A percentile compares a stretch with the other conserved stretches of the same genome.
Evolutionary conservation across 306 rosid genomes (phyloP).

Genomic region (Ochetophila trinervis): DNA sequence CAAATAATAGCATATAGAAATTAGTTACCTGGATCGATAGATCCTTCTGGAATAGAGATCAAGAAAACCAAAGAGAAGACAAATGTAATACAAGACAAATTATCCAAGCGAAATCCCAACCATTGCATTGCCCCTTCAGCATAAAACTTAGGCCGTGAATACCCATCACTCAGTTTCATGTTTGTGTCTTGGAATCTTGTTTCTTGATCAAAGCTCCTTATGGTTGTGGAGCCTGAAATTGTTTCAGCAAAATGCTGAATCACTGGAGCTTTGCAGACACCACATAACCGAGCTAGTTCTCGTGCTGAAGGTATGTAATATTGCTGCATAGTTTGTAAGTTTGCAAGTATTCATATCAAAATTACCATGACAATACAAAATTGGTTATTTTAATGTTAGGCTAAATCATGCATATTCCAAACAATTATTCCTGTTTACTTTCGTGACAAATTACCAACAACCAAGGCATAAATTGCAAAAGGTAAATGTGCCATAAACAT

Average conservation of each 20-base stretch:
- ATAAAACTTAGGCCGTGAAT: constrained; percentile 49
- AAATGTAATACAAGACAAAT: constrained; percentile 53
- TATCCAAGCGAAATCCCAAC: constrained; percentile 55
- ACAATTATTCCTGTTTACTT: too few relatives aligned
- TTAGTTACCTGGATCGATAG: constrained; percentile 49
- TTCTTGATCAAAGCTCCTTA: constrained; percentile 67
- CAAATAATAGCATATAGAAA: not conserved
- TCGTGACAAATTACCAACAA: too few relatives aligned
- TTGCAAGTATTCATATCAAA: too few relatives aligned
- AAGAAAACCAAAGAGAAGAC: constrained; percentile 47
- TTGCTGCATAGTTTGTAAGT: constrained; percentile 55
- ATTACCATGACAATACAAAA: too few relatives aligned
- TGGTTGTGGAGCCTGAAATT: constrained; percentile 68
- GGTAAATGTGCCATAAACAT: too few relatives aligned
- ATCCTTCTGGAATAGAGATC: constrained; percentile 47
- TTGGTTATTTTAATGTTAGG: too few relatives aligned
- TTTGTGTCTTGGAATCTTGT: constrained; percentile 47
- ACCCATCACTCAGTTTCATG: constrained; percentile 54
- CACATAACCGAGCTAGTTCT: constrained; percentile 65
- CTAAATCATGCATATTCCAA: too few relatives aligned
- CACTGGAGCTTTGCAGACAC: constrained; percentile 79
- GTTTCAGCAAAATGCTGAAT: constrained; percentile 79
- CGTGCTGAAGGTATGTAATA: constrained; percentile 63
- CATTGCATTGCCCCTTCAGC: constrained; percentile 53
- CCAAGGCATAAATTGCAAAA: too few relatives aligned